phyloP scores from a whole-genome alignment of 2,329 filamentous ascomycete genomes.

The Paecilomyces sp. region DNA sequence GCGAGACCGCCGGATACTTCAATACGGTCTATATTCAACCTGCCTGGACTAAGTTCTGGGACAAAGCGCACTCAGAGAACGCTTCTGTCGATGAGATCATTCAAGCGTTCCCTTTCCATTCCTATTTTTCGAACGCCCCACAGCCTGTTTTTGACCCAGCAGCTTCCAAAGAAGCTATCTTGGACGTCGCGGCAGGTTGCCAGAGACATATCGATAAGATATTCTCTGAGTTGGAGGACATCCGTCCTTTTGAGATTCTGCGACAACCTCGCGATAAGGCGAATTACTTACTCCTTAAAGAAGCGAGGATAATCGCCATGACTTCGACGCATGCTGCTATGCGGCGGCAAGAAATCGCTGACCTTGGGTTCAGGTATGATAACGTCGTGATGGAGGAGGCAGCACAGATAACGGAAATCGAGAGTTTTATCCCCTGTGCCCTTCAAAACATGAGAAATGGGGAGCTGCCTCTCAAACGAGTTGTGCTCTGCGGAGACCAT shows the following conservation, averaged over 20 bases:
- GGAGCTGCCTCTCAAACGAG: conserved; percentile 69
- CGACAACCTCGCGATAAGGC: conserved; percentile 84
- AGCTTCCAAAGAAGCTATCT: conserved; percentile 56
- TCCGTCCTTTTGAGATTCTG: conserved; percentile 90
- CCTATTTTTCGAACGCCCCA: conserved; percentile 80
- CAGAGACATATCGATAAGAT: conserved; percentile 83
- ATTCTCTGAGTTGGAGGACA: conserved; percentile 86
- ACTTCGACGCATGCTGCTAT: conserved; percentile 97
- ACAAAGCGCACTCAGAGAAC: conserved; percentile 51
- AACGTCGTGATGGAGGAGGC: conserved; percentile 98
- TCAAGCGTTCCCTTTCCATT: conserved; percentile 75
- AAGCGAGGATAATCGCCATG: conserved; percentile 98
- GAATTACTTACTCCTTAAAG: conserved; percentile 90
- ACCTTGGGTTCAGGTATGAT: conserved; percentile 93
- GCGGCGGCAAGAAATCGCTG: conserved; percentile 79
- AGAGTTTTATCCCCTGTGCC: conserved; percentile 92
- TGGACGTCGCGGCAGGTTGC: conserved; percentile 77
- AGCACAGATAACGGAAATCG: conserved; percentile 93
- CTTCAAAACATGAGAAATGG: conserved; percentile 74
- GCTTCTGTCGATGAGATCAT: conserved; percentile 57
- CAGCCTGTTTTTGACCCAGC: conserved; percentile 72
- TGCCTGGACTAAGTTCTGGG: conserved; percentile 78
- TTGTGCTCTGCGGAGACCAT: conserved; percentile 92
- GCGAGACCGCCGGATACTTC: conserved; percentile 96
- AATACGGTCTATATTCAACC: conserved; percentile 85